phyloP scores from a whole-genome alignment of 108 stramenopile genomes.

The Nannochloropsis granulata region DNA sequence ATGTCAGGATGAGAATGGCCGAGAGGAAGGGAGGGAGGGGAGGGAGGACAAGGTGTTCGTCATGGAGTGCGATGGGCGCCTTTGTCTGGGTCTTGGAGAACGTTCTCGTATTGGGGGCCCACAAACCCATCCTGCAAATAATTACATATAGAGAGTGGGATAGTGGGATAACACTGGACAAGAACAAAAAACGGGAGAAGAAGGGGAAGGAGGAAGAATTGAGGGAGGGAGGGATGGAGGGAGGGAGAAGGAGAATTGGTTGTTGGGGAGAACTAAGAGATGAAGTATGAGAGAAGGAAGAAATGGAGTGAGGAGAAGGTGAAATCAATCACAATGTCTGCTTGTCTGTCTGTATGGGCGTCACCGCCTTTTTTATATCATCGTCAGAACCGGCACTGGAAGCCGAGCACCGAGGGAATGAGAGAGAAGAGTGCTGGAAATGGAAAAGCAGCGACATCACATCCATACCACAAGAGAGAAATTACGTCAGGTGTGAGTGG shows the following conservation, averaged over 20 bases:
- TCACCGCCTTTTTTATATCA: background rate
- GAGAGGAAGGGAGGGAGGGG: background rate
- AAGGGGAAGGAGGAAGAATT: background rate
- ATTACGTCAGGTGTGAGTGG: no score
- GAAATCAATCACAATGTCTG: background rate
- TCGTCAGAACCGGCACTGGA: no score
- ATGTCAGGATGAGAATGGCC: background rate
- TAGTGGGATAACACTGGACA: background rate
- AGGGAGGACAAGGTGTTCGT: background rate
- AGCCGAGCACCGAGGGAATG: no score
- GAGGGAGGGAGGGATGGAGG: background rate
- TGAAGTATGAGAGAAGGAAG: background rate
- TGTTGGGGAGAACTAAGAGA: background rate
- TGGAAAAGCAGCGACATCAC: no score
- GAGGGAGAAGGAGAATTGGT: background rate
- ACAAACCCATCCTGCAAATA: background rate
- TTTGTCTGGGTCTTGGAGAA: background rate
- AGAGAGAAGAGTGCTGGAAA: no score
- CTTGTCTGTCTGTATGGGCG: background rate
- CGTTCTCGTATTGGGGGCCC: background rate
- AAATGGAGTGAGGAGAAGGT: no score
- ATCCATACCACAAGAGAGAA: no score
- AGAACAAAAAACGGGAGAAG: background rate
- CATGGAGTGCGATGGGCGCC: background rate
- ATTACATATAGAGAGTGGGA: background rate